Evolutionary conservation across 345 rosid species (phyloP).

Genomic region (Mallotus nudiflorus): DNA sequence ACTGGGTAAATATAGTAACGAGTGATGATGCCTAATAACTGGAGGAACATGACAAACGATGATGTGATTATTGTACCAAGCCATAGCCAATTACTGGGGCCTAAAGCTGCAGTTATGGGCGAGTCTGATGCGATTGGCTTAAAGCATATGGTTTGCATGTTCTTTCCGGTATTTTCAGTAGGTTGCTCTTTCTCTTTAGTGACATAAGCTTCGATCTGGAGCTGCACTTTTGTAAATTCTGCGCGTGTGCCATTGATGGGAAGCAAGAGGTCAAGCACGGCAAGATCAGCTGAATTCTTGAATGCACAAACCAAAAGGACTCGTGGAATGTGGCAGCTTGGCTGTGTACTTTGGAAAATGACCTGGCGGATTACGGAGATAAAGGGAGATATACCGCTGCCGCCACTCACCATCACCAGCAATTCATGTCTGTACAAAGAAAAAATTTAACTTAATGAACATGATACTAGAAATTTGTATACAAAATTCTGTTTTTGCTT

Average conservation of each 20-base stretch:
- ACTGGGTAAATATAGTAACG: constrained; percentile 25
- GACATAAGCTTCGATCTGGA: constrained; percentile 28
- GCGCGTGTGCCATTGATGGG: constrained; percentile 8
- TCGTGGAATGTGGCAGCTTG: constrained; percentile 7
- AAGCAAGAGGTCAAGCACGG: constrained; percentile 25
- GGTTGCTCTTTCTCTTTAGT: constrained; percentile 20
- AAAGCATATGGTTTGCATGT: constrained; percentile 20
- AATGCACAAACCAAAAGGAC: constrained; percentile 27
- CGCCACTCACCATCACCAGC: constrained; percentile 30
- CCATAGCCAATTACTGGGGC: constrained; percentile 28
- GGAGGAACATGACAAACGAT: constrained; percentile 24
- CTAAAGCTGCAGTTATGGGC: constrained; percentile 12
- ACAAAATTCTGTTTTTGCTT: background rate
- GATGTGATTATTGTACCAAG: constrained; percentile 21
- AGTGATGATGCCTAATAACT: constrained; percentile 7
- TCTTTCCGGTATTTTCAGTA: background rate
- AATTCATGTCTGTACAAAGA: constrained; percentile 20
- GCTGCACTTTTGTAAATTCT: constrained; percentile 2
- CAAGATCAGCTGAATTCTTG: constrained; percentile 20
- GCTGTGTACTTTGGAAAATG: constrained; percentile 13
- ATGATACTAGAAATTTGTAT: background rate
- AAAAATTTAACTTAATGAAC: background rate
- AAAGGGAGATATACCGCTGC: constrained; percentile 29
- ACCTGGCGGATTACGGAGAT: constrained; percentile 32
- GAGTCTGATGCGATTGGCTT: constrained; percentile 24